Base-by-base conservation (phyloP, 1,284 basidiomycete species). In the Salmacisia buchloeana region DNA sequence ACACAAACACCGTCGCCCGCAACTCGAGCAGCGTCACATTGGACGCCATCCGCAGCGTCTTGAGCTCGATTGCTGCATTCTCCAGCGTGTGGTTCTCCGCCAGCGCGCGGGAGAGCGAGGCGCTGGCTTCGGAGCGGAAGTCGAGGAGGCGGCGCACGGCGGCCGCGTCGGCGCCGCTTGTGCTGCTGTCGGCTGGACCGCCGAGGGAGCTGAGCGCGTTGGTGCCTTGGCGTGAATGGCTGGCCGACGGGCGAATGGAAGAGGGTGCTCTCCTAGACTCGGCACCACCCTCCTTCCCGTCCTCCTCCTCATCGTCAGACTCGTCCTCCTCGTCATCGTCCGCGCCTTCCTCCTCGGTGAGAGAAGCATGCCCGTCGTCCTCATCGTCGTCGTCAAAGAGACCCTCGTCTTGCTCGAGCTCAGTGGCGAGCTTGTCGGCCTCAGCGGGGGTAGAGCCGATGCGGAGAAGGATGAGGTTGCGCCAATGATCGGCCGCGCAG, bases 1-100 rank as follows among this genome's bases (percentile, higher is more conserved):
- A 54, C 49, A 15, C 49, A 35, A 94, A 84, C 31, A 92, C 90
- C 15, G 88, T 87, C 78, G 89, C 87, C 60, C 89, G 85, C 54
- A 94, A 91, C 66, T 86, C 84, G 21, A 83, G 83, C 29, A 92
- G 84, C 3, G 89, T 85, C 52, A 94, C 92, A 76, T 94, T 94
- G 70, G 87, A 89, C 45, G 92, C 91, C 92, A 94, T 94, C 54
- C 92, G 87, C 60, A 94, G 84, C 59, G 92, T 94, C 83, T 94
- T 94, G 70, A 94, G 85, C 78, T 94, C 92, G 71, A 94, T 91
- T 0, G 90, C 85, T 0, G 92, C 91, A 81, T 94, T 92, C 73
- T 94, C 92, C 59, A 93, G 86, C 3, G 89, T 89, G 81, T 94
- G 92, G 1, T 85, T 87, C 80, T 94, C 92, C n/a, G 86, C 84